These are phyloP conservation scores for Ormosia emarginata DNA, from an alignment of 306 rosid genomes.

Conservation along the genomic window DNA sequence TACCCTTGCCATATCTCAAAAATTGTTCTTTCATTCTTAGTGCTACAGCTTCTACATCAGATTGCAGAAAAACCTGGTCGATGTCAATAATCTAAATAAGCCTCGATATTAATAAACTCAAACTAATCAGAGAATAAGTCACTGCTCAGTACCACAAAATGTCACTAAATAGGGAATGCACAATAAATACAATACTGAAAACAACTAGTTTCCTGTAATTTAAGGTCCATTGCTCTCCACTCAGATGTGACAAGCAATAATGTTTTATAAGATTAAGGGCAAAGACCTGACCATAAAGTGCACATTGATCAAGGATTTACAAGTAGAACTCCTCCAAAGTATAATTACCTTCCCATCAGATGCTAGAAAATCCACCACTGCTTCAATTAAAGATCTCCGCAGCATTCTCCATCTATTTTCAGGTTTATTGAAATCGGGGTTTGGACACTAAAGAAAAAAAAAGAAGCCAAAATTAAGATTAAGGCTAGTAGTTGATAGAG, in stretches of 20 bases:
- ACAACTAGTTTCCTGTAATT: background rate
- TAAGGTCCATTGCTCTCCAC: background rate
- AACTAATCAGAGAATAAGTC: conserved; percentile 5
- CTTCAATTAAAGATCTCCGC: conserved; percentile 75
- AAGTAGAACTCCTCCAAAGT: conserved; percentile 2
- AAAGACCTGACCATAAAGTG: background rate
- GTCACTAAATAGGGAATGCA: background rate
- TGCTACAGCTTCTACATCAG: conserved; percentile 69
- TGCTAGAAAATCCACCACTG: conserved; percentile 64
- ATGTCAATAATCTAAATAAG: conserved; percentile 14
- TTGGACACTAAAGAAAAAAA: conserved; percentile 61
- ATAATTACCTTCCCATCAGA: conserved; percentile 63
- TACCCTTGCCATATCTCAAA: conserved; percentile 61
- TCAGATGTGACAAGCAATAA: background rate
- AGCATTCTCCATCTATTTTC: conserved; percentile 93
- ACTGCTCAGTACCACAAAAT: background rate
- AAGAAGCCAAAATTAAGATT: background rate
- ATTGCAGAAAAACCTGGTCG: conserved; percentile 81
- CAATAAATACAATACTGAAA: background rate
- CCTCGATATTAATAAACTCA: background rate
- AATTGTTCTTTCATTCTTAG: conserved; percentile 72
- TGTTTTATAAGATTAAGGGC: background rate
- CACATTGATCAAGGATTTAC: conserved; percentile 9
- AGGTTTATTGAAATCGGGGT: conserved; percentile 87
- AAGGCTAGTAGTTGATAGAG: background rate